Conservation (phyloP, 1,284 basidiomycete genomes). For the Phellinidium pouzarii region DNA sequence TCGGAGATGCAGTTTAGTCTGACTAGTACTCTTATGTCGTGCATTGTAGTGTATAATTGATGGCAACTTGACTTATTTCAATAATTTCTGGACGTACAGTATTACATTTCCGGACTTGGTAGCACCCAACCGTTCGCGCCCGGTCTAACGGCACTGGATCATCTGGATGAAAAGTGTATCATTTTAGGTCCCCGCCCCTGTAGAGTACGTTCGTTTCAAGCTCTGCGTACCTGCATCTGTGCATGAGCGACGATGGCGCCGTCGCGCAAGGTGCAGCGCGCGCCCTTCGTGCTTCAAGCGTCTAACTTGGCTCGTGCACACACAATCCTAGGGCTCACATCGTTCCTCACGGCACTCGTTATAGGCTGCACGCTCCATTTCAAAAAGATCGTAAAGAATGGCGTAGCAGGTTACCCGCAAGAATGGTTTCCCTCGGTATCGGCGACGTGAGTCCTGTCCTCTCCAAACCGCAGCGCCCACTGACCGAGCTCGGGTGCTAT, state of each 20-base stretch:
- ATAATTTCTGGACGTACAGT: too few species aligned
- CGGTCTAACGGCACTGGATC: too few species aligned
- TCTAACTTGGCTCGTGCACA: slow-evolving; percentile 58
- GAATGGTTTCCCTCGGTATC: slow-evolving; percentile 95
- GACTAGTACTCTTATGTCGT: not conserved
- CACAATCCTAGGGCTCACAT: slow-evolving; percentile 61
- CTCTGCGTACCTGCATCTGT: not conserved
- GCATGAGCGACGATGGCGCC: not conserved
- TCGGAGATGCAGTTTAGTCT: too few species aligned
- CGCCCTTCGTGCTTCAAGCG: slow-evolving; percentile 34
- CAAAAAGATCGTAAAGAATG: slow-evolving; percentile 85
- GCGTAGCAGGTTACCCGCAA: slow-evolving; percentile 76
- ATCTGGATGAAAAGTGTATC: too few species aligned
- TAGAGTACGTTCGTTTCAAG: too few species aligned
- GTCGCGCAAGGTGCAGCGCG: not conserved
- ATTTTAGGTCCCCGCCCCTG: too few species aligned
- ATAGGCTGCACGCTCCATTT: slow-evolving; percentile 73
- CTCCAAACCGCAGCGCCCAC: not conserved
- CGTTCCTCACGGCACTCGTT: slow-evolving; percentile 66
- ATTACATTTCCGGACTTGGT: too few species aligned
- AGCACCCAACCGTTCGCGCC: too few species aligned
- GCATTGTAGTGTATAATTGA: not conserved
- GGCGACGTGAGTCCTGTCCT: slow-evolving; percentile 63
- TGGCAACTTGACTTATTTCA: not conserved
- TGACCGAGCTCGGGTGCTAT: not conserved